Evolutionary conservation across 2,329 filamentous ascomycete species (phyloP).

Genomic region (Pseudogymnoascus sp.): DNA sequence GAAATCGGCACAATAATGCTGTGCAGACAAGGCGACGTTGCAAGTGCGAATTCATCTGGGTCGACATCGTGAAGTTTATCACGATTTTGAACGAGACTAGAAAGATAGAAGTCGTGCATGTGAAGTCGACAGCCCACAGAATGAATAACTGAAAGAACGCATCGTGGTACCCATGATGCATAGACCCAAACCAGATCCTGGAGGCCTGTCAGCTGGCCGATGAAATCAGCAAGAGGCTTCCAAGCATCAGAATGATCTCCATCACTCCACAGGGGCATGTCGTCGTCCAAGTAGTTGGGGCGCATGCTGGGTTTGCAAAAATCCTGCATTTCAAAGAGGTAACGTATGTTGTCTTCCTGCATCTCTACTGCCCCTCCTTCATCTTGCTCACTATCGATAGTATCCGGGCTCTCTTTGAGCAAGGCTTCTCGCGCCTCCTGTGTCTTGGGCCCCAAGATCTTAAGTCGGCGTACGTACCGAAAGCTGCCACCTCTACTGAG

Average conservation of each 20-base stretch:
- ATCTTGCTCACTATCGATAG: neutral
- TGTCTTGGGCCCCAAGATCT: neutral
- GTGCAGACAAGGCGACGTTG: neutral
- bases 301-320: neutral
- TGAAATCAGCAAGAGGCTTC: neutral
- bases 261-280: neutral
- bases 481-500: neutral
- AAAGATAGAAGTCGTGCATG: neutral
- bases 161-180: neutral
- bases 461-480: neutral
- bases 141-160: neutral
- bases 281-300: neutral
- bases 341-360: neutral
- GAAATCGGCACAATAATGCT: neutral
- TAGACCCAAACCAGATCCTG: neutral
- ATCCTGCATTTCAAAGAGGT: neutral
- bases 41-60: neutral
- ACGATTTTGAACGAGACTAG: neutral
- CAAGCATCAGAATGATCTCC: neutral
- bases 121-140: neutral
- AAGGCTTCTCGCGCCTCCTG: neutral
- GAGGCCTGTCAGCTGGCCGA: neutral
- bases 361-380: neutral
- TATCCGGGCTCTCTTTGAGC: neutral
- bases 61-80: neutral